These are phyloP conservation scores for Microdochium trichocladiopsis DNA, from an alignment of 2,329 filamentous ascomycete genomes.

Conservation along the genomic window DNA sequence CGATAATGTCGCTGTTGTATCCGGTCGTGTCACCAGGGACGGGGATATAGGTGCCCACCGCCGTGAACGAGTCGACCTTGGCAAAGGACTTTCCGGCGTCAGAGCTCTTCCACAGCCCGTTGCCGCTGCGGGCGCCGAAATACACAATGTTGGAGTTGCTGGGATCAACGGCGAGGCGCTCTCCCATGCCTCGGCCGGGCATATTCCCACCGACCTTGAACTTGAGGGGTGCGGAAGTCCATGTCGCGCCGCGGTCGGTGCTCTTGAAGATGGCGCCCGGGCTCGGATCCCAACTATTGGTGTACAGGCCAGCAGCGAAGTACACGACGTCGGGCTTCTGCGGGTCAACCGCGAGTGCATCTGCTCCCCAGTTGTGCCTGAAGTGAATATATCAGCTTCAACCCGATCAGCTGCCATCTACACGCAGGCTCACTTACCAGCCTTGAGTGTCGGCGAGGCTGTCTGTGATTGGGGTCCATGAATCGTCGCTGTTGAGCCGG, in stretches of 20 bases:
- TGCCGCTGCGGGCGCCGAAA: constrained; percentile 50
- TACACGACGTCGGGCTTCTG: constrained; percentile 44
- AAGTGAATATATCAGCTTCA: not conserved
- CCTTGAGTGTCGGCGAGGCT: constrained; percentile 27
- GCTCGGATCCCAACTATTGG: constrained; percentile 51
- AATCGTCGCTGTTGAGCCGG: constrained; percentile 45
- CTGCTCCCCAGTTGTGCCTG: constrained; percentile 50
- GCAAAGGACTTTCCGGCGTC: constrained; percentile 46
- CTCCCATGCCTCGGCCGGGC: constrained; percentile 52
- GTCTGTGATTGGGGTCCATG: constrained; percentile 48
- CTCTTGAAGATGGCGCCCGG: constrained; percentile 47
- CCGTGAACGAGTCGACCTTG: constrained; percentile 44
- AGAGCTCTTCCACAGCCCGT: constrained; percentile 51
- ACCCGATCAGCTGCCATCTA: not conserved
- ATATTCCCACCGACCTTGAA: constrained; percentile 59
- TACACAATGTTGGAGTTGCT: constrained; percentile 49
- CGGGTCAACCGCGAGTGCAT: constrained; percentile 49
- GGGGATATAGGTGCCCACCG: constrained; percentile 38
- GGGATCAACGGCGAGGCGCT: constrained; percentile 51
- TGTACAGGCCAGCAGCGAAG: constrained; percentile 49
- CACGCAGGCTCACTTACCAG: not conserved
- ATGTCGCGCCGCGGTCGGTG: constrained; percentile 45
- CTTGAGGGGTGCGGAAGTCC: constrained; percentile 37
- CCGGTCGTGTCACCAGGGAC: constrained; percentile 36
- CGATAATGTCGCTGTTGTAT: constrained; percentile 37